phyloP scores from a whole-genome alignment of 495 filamentous ascomycete genomes.

The Darksidea phi region DNA sequence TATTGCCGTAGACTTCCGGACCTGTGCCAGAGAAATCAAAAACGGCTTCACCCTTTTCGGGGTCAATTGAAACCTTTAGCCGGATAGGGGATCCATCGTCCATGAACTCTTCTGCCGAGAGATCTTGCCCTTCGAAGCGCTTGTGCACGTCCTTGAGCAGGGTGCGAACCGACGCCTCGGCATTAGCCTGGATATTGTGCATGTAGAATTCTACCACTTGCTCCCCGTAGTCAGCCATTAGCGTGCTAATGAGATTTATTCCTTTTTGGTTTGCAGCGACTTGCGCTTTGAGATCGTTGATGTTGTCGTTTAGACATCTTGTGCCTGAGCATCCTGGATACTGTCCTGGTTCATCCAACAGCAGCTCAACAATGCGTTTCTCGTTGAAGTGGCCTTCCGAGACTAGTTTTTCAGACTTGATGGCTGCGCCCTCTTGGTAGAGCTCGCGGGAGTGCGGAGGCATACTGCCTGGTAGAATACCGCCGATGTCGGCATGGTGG shows the following conservation, averaged over 20 bases:
- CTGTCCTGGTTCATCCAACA: slow-evolving; percentile 79
- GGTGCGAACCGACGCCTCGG: slow-evolving; percentile 78
- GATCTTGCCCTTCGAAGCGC: slow-evolving; percentile 71
- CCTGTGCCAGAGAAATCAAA: slow-evolving; percentile 94
- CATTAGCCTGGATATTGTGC: slow-evolving; percentile 88
- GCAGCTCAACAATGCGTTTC: slow-evolving; percentile 75
- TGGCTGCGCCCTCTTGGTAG: slow-evolving; percentile 90
- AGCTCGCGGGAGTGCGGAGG: slow-evolving; percentile 90
- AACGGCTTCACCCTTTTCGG: slow-evolving; percentile 75
- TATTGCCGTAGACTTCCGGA: slow-evolving; percentile 89
- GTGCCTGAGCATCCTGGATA: slow-evolving; percentile 88
- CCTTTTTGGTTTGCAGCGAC: slow-evolving; percentile 96
- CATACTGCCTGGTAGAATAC: slow-evolving; percentile 95
- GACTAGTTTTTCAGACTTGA: slow-evolving; percentile 92
- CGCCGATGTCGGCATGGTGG: slow-evolving; percentile 96
- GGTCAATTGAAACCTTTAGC: slow-evolving; percentile 80
- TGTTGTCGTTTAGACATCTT: slow-evolving; percentile 84
- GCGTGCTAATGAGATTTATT: slow-evolving; percentile 78
- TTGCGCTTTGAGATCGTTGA: slow-evolving; percentile 95
- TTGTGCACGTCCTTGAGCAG: slow-evolving; percentile 78
- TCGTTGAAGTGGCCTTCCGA: slow-evolving; percentile 89
- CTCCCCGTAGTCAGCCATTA: slow-evolving; percentile 89
- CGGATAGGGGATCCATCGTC: slow-evolving; percentile 89
- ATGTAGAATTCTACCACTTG: slow-evolving; percentile 95
- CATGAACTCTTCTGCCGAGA: slow-evolving; percentile 82